These are phyloP conservation scores for Panus rudis DNA, from an alignment of 768 basidiomycete genomes.

Conservation along the genomic window DNA sequence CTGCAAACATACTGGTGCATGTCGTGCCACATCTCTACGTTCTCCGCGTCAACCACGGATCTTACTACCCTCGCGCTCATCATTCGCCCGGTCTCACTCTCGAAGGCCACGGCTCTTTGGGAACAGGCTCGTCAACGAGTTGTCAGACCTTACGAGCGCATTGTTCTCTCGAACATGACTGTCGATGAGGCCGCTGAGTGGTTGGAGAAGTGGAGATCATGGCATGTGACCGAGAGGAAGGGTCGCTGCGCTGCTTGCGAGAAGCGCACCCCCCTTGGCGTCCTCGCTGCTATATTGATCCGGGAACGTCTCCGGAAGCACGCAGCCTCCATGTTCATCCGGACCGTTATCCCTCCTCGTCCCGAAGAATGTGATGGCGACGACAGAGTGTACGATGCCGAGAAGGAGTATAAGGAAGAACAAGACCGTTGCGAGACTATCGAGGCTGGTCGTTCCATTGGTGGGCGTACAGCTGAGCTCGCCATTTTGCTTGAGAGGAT, in stretches of 20 bases:
- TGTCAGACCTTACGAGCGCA: slow-evolving; percentile 40
- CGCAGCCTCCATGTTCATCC: slow-evolving; percentile 49
- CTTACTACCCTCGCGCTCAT: slow-evolving; percentile 54
- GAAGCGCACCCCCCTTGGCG: slow-evolving; percentile 32
- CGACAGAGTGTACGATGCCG: slow-evolving; percentile 20
- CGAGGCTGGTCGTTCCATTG: slow-evolving; percentile 55
- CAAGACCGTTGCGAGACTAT: slow-evolving; percentile 42
- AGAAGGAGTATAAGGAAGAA: slow-evolving; percentile 26
- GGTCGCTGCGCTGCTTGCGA: slow-evolving; percentile 19
- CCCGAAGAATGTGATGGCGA: slow-evolving; percentile 10
- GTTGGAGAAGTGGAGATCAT: slow-evolving; percentile 26
- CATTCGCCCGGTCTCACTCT: slow-evolving; percentile 35
- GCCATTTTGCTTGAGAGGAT: slow-evolving; percentile 50
- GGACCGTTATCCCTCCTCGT: slow-evolving; percentile 26
- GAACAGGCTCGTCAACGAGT: slow-evolving; percentile 26
- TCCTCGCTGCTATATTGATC: slow-evolving; percentile 45
- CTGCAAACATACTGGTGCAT: slow-evolving; percentile 51
- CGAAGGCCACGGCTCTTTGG: slow-evolving; percentile 42
- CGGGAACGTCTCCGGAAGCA: slow-evolving; percentile 47
- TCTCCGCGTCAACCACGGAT: slow-evolving; percentile 37
- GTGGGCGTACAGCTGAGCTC: slow-evolving; percentile 48
- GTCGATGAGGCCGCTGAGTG: slow-evolving; percentile 47
- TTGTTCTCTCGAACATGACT: slow-evolving; percentile 45
- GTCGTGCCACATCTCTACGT: slow-evolving; percentile 33
- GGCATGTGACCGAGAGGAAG: slow-evolving; percentile 22